Evolutionary conservation across 1,284 basidiomycete genomes (phyloP), one percentile per base, ranked within the genome.

Genomic region (Blastosporella zonata): DNA sequence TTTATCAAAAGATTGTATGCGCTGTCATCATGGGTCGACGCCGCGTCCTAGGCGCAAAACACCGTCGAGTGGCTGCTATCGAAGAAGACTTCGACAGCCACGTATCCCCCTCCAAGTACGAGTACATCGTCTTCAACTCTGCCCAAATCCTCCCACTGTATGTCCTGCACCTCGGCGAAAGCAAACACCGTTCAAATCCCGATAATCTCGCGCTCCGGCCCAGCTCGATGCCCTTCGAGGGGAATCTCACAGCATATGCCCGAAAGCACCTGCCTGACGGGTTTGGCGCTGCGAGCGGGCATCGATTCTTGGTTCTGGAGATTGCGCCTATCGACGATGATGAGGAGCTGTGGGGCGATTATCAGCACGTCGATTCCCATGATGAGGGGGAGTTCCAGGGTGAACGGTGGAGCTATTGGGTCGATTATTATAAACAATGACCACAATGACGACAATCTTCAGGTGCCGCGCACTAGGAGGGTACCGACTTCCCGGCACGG

Each of bases 301-400:
- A 51, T 35, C 38, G 41, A 10, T 51, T 51, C 43, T 33, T 33
- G 3, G 49, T 51, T 6, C 20, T 43, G 13, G 49, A 35, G 15
- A 43, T 51, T 27, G 49, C 49, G 10, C 49, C 49, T 10, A 27
- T 47, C 7, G 49, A 51, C 36, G 49, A 51, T 39, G 49, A 51
- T 13, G 49, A 51, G 33, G 49, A 46, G 23, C 15, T 51, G 28
- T 51, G 49, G 49, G 49, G 49, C 9, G 45, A 47, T 6, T 51
- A 46, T 35, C 49, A 51, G 25, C 10, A 43, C 33, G 23, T 17
- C 21, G 35, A 34, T 29, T 27, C 17, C 10, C 27, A 22, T 21
- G 12, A 28, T 3, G n/a, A 43, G 12, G 47, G 41, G 15, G 48
- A 50, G 29, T 50, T 49, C 25, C 48, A 49, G 18, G 31, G 34